These are phyloP conservation scores for Hyaloperonospora brassicae DNA, from an alignment of 352 stramenopile species.

Conservation along the genomic window DNA sequence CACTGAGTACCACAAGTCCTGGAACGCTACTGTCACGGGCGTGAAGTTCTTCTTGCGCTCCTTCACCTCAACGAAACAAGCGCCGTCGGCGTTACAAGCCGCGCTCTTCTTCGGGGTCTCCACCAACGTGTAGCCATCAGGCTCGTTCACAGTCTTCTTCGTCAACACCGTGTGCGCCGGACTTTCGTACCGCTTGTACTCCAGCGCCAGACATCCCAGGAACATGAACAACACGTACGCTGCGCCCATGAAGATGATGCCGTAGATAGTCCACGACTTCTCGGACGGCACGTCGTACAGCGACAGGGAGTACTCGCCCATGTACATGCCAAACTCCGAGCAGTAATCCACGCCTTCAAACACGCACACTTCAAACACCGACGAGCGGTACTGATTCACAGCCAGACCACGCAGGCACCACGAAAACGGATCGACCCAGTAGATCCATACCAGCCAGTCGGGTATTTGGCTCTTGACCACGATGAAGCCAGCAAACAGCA, in stretches of 20 bases:
- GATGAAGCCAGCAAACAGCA: slow-evolving; percentile 43
- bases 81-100: background rate
- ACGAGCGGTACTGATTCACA: slow-evolving; percentile 26
- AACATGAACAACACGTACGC: slow-evolving; percentile 28
- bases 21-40: slow-evolving; percentile 7
- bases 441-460: slow-evolving; percentile 38
- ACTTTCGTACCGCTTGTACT: slow-evolving; percentile 29
- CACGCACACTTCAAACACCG: slow-evolving; percentile 15
- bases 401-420: slow-evolving; percentile 32
- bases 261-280: slow-evolving; percentile 6
- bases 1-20: slow-evolving; percentile 12
- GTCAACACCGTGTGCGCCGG: slow-evolving; percentile 2
- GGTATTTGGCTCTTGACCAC: slow-evolving; percentile 5
- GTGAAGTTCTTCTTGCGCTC: slow-evolving; percentile 4
- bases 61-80: slow-evolving; percentile 7
- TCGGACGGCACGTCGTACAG: slow-evolving; percentile 23
- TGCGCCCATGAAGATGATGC: slow-evolving; percentile 22
- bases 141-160: slow-evolving; percentile 3
- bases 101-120: slow-evolving; percentile 1
- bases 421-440: slow-evolving; percentile 39
- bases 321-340: slow-evolving; percentile 28
- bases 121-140: slow-evolving; percentile 4
- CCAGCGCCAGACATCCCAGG: slow-evolving; percentile 26
- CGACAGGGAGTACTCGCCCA: slow-evolving; percentile 27
- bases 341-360: slow-evolving; percentile 32